A percentile compares a stretch with the other conserved stretches of the same genome.
phyloP scores from a whole-genome alignment of 805 yeast genomes.

The Yamadazyma sp. region DNA sequence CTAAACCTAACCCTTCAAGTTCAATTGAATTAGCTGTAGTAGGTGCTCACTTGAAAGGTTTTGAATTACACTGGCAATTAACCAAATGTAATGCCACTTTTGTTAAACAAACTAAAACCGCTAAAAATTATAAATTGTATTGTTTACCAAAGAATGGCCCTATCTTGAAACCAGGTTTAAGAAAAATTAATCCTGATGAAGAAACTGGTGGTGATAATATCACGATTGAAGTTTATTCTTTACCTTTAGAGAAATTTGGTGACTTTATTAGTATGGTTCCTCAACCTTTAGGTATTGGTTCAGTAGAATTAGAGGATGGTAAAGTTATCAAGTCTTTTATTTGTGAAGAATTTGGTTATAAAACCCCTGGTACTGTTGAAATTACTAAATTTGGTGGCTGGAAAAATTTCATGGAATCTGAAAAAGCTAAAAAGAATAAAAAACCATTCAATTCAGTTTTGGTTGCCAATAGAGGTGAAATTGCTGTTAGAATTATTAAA shows the following conservation, averaged over 20 bases:
- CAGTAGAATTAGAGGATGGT: conserved; percentile 79
- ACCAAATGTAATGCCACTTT: conserved; percentile 78
- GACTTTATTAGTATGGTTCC: conserved; percentile 85
- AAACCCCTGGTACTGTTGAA: conserved; percentile 66
- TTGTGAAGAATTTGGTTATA: conserved; percentile 88
- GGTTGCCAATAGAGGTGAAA: conserved; percentile 97
- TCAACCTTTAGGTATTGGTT: conserved; percentile 92
- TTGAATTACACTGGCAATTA: conserved; percentile 92
- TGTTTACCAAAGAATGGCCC: conserved; percentile 85
- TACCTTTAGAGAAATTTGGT: conserved; percentile 79
- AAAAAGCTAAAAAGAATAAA: conserved; percentile 17
- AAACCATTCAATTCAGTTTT: conserved; percentile 81
- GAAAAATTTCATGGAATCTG: conserved; percentile 56
- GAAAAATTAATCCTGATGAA: conserved; percentile 49
- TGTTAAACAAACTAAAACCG: conserved; percentile 62
- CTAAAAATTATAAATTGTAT: conserved; percentile 68
- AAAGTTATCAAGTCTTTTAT: conserved; percentile 89
- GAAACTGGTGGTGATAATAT: conserved; percentile 51
- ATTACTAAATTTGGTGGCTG: conserved; percentile 90
- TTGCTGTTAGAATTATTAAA: conserved; percentile 89
- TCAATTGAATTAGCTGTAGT: conserved; percentile 83
- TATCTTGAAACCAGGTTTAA: conserved; percentile 83
- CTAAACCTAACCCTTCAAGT: conserved; percentile 38
- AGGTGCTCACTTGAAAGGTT: conserved; percentile 89
- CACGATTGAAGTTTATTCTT: conserved; percentile 76